Conservation (phyloP, 2,329 filamentous ascomycete genomes). For the Clarireedia homoeocarpa region DNA sequence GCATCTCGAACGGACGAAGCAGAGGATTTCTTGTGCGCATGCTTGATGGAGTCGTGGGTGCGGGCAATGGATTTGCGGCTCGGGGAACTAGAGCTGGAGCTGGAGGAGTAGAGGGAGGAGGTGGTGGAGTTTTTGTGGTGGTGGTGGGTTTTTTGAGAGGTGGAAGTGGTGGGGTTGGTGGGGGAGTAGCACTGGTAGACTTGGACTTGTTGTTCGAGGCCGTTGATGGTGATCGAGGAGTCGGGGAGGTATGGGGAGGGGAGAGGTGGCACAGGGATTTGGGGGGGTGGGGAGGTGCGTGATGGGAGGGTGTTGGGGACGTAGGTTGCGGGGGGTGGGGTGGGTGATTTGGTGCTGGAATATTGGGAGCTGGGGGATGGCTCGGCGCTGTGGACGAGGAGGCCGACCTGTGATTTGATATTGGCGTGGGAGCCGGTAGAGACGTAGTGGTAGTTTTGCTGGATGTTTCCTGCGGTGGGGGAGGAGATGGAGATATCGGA, state of each 20-base stretch:
- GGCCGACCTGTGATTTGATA: background rate
- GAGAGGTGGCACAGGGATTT: background rate
- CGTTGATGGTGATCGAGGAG: background rate
- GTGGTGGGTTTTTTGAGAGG: background rate
- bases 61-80: background rate
- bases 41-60: background rate
- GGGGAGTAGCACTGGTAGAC: background rate
- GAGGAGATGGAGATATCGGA: background rate
- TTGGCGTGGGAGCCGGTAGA: background rate
- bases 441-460: background rate
- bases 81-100: background rate
- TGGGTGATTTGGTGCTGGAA: background rate
- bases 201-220: background rate
- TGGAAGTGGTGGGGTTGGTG: background rate
- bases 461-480: background rate
- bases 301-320: background rate
- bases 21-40: background rate
- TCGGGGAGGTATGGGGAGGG: background rate
- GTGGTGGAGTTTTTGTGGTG: background rate
- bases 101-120: background rate
- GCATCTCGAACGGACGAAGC: background rate
- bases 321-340: background rate
- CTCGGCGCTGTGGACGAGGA: background rate
- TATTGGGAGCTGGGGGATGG: background rate
- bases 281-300: background rate